A percentile compares a stretch with the other conserved stretches of the same genome.
Conservation (phyloP, 805 yeast species). For the Candida peoriensis region DNA sequence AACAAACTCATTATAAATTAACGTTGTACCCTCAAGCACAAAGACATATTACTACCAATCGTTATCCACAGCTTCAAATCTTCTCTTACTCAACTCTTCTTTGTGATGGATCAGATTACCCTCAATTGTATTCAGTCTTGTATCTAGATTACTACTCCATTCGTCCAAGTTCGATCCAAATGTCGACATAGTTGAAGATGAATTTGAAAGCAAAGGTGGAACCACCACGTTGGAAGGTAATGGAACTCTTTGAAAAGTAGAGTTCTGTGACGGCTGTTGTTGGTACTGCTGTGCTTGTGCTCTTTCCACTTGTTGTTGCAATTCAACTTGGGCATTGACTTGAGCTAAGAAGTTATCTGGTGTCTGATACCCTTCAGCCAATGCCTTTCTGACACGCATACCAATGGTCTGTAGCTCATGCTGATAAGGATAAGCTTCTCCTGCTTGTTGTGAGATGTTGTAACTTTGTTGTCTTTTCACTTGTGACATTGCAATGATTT, state of each 20-base stretch:
- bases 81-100: slow-evolving; percentile 21
- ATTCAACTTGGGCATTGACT: slow-evolving; percentile 11
- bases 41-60: slow-evolving; percentile 23
- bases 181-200: slow-evolving; percentile 27
- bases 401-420: slow-evolving; percentile 50
- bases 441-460: slow-evolving; percentile 18
- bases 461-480: slow-evolving; percentile 31
- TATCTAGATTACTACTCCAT: slow-evolving; percentile 34
- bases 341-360: slow-evolving; percentile 13
- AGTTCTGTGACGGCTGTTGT: slow-evolving; percentile 11
- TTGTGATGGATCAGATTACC: slow-evolving; percentile 17
- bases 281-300: slow-evolving; percentile 18
- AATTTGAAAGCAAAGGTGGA: slow-evolving; percentile 31
- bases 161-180: slow-evolving; percentile 33
- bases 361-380: slow-evolving; percentile 52
- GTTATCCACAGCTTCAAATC: slow-evolving; percentile 22
- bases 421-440: slow-evolving; percentile 31
- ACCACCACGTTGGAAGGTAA: slow-evolving; percentile 27
- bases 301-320: slow-evolving; percentile 22
- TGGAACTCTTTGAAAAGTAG: slow-evolving; percentile 31
- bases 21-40: too few relatives aligned
- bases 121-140: slow-evolving; percentile 30
- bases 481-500: slow-evolving; percentile 26
- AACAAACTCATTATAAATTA: too few relatives aligned
- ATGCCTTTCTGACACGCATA: slow-evolving; percentile 66